phyloP scores from a whole-genome alignment of 805 yeast genomes.

The Schizosaccharomyces cryophilus region DNA sequence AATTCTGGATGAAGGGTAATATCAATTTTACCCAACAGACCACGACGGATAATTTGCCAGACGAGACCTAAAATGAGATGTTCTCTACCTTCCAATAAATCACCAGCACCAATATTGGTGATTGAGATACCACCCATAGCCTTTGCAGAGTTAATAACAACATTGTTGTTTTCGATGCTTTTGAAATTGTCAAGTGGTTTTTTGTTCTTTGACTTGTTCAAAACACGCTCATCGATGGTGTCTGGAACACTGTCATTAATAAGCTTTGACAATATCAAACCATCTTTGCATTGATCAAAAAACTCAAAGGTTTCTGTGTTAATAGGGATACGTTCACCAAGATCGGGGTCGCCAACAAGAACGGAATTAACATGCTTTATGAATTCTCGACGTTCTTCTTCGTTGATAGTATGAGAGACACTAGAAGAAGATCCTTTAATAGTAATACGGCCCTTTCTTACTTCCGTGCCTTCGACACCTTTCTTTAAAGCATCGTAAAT shows the following conservation, averaged over 20 bases:
- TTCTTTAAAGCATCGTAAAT: not conserved
- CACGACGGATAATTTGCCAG: constrained; percentile 96
- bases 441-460: constrained; percentile 41
- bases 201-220: constrained; percentile 63
- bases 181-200: constrained; percentile 77
- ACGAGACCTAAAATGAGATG: constrained; percentile 83
- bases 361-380: constrained; percentile 89
- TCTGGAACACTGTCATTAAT: constrained; percentile 96
- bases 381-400: constrained; percentile 87
- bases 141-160: constrained; percentile 92
- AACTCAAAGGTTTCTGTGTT: constrained; percentile 85
- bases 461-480: constrained; percentile 6
- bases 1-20: constrained; percentile 90
- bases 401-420: constrained; percentile 86
- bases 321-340: constrained; percentile 69
- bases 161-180: constrained; percentile 89
- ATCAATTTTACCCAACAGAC: constrained; percentile 80
- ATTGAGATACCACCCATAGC: constrained; percentile 89
- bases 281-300: constrained; percentile 83
- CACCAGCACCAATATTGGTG: constrained; percentile 92
- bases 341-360: constrained; percentile 62
- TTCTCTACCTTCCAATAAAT: constrained; percentile 88
- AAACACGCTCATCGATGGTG: constrained; percentile 90
- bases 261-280: constrained; percentile 72
- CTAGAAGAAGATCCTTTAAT: constrained; percentile 75